phyloP scores from a whole-genome alignment of 805 yeast species.

The Torulaspora quercuum region DNA sequence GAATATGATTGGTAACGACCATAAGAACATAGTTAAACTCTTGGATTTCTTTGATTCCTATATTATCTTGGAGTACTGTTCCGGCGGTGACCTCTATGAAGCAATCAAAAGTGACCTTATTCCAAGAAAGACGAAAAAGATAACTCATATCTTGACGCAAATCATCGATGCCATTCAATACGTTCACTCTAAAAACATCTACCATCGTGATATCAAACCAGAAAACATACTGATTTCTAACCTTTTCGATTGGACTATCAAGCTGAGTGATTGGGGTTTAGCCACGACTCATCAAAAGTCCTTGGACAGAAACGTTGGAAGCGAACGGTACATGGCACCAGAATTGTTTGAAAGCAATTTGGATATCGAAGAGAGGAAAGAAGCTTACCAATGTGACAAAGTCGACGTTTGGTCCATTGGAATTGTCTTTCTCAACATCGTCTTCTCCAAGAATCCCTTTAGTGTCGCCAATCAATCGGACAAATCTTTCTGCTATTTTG shows the following conservation, averaged over 20 bases:
- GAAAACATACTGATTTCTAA: constrained; percentile 64
- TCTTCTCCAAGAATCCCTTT: constrained; percentile 88
- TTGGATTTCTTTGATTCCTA: constrained; percentile 65
- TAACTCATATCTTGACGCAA: constrained; percentile 56
- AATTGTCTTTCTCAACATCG: constrained; percentile 72
- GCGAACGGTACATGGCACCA: constrained; percentile 94
- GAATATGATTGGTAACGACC: constrained; percentile 53
- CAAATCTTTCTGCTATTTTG: constrained; percentile 79
- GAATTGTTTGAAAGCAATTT: constrained; percentile 64
- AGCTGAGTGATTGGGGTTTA: constrained; percentile 74
- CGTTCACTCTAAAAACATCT: constrained; percentile 68
- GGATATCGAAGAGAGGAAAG: constrained; percentile 41
- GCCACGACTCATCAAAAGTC: constrained; percentile 53
- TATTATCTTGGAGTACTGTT: constrained; percentile 74
- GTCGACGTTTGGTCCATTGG: constrained; percentile 91
- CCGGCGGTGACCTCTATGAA: constrained; percentile 83
- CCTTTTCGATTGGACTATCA: constrained; percentile 49
- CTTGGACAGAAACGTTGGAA: constrained; percentile 79
- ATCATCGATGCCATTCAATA: constrained; percentile 71
- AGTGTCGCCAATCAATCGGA: constrained; percentile 76
- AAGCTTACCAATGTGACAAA: constrained; percentile 70
- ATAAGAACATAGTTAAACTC: constrained; percentile 56
- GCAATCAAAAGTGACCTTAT: constrained; percentile 62
- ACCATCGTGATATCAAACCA: constrained; percentile 79
- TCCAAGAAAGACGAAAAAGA: constrained; percentile 48